A percentile compares a stretch with the other conserved stretches of the same genome.
phyloP scores from a whole-genome alignment of 2,329 filamentous ascomycete species.

The Neonectria faginata region DNA sequence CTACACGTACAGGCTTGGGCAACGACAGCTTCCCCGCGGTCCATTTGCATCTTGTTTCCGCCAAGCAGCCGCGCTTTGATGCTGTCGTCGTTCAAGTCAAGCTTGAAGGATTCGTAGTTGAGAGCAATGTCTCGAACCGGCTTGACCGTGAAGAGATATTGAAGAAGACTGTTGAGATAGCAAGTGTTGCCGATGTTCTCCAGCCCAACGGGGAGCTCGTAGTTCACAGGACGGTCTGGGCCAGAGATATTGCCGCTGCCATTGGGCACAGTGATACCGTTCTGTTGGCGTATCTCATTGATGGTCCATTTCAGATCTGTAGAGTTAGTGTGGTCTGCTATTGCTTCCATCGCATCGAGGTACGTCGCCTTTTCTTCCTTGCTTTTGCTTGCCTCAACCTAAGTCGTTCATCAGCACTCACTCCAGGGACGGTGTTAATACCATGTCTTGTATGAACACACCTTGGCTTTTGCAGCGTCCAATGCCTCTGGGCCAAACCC shows the following conservation, averaged over 20 bases:
- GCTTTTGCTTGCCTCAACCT: slow-evolving; percentile 45
- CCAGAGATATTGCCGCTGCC: slow-evolving; percentile 1
- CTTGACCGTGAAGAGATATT: slow-evolving; percentile 92
- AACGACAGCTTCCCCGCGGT: slow-evolving; percentile 68
- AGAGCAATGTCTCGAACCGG: slow-evolving; percentile 84
- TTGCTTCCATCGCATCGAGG: slow-evolving; percentile 51
- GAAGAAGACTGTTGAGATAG: slow-evolving; percentile 95
- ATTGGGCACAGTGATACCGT: slow-evolving; percentile 39
- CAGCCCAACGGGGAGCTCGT: slow-evolving; percentile 82
- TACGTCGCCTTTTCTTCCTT: slow-evolving; percentile 48
- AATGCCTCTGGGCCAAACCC: slow-evolving; percentile 43
- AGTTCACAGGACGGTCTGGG: slow-evolving; percentile 43
- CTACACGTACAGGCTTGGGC: slow-evolving; percentile 79
- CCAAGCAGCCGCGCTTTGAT: slow-evolving; percentile 79
- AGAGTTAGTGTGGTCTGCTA: slow-evolving; percentile 49
- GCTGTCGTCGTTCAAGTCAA: slow-evolving; percentile 73
- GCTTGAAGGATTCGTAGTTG: slow-evolving; percentile 76
- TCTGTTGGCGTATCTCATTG: slow-evolving; percentile 42
- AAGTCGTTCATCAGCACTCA: slow-evolving; percentile 28
- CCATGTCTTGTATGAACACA: slow-evolving; percentile 24
- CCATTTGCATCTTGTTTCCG: slow-evolving; percentile 66
- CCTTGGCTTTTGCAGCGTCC: slow-evolving; percentile 46
- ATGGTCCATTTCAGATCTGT: slow-evolving; percentile 46
- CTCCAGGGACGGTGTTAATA: not conserved
- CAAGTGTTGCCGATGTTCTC: slow-evolving; percentile 98